Evolutionary conservation across 768 basidiomycete genomes (phyloP), one percentile per base, ranked within the genome.

Genomic region (Royoungia palumana): DNA sequence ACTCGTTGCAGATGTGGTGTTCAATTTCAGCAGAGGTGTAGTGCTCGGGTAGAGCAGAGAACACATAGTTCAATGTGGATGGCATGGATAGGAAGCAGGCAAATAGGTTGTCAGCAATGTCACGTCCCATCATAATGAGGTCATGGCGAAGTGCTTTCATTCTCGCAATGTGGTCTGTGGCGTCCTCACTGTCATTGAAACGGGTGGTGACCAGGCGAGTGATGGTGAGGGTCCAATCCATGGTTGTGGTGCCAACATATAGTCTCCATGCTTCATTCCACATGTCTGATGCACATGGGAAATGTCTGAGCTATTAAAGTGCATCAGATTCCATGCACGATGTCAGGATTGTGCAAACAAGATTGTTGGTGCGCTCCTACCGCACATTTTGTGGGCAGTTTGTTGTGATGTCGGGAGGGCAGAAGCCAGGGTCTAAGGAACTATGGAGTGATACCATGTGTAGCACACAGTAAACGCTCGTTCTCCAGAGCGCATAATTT

Each of bases 61-160:
- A 59, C 2, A 50, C 35, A 6, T 55, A 54, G 38, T 59, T 60
- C 54, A 51, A 60, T 0, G 34, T 41, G 0, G 28, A 5, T 1
- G 46, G 52, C 51, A 56, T 60, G n/a, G 54, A 56, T 8, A 60
- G 38, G 37, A 60, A 37, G 10, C 36, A 20, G 6, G 22, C 24
- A 12, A 40, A 27, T 27, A 27, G 5, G 24, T 40, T 16, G 10
- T 40, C 39, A 24, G 24, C 39, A n/a, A 27, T 39, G n/a, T 36
- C 24, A 46, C 28, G 3, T 17, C 36, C 8, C 52, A 54, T 17
- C 9, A 45, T 2, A 4, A 45, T 25, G 20, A 50, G 27, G 4
- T 38, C 25, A 24, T 35, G 30, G 8, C 32, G 44, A 12, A 37
- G n/a, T 16, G 43, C 34, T 19, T 47, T 48, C 20, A 35, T 35